Evolutionary conservation across 345 rosid species (phyloP).

Genomic region (Citrus mangshanensis): DNA sequence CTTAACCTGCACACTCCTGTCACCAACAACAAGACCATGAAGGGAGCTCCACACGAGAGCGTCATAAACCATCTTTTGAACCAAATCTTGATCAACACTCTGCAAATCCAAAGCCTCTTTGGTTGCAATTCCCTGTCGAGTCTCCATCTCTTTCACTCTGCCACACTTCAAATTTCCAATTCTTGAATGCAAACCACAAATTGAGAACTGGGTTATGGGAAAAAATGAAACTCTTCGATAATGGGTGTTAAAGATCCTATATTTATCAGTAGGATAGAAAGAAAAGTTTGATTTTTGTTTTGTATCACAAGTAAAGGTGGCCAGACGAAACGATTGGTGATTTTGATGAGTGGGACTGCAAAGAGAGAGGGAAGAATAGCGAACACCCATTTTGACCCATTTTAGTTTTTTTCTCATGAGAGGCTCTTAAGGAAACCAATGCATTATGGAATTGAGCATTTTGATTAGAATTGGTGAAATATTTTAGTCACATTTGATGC

Average conservation of each 20-base stretch:
- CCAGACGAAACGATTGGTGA: constrained; percentile 10
- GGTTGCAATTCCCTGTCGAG: constrained; percentile 18
- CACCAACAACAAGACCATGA: constrained; percentile 92
- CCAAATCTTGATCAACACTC: constrained; percentile 50
- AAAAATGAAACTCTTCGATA: constrained; percentile 5
- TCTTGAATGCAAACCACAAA: constrained; percentile 10
- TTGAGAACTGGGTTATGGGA: constrained; percentile 1
- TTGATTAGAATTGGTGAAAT: not conserved
- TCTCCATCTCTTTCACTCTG: constrained; percentile 41
- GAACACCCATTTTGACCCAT: constrained; percentile 48
- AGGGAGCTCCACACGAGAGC: constrained; percentile 98
- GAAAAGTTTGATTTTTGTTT: constrained; percentile 28
- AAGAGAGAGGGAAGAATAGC: constrained; percentile 30
- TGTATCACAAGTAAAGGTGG: constrained; percentile 10
- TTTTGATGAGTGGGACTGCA: constrained; percentile 2
- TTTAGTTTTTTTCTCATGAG: not conserved
- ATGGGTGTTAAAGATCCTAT: not conserved
- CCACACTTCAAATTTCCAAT: constrained; percentile 38
- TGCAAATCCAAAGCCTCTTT: constrained; percentile 47
- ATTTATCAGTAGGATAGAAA: constrained; percentile 7
- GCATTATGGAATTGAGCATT: not conserved
- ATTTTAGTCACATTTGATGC: not conserved
- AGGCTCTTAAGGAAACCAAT: not conserved
- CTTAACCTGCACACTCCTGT: constrained; percentile 59
- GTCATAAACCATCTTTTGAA: constrained; percentile 72